Percentiles rank a stretch among this genome's conserved stretches.
Conservation (phyloP, 495 filamentous ascomycete genomes). For the Podospora australis region DNA sequence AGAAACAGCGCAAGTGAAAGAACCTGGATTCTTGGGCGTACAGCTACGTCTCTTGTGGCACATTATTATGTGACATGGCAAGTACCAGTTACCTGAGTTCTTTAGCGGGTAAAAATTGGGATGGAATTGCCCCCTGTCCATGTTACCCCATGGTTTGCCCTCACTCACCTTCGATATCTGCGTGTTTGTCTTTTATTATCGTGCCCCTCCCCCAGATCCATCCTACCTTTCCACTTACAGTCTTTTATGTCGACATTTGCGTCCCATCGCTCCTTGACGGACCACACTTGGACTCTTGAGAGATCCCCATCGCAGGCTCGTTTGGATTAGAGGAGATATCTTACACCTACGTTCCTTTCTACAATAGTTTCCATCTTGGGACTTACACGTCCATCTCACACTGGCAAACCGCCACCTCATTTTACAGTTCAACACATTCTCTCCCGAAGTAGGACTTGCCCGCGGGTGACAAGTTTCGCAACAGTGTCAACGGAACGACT, state of each 20-base stretch:
- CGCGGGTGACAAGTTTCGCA: no score
- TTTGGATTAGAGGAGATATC: slow-evolving; percentile 16
- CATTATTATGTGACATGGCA: neutral
- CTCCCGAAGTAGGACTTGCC: no score
- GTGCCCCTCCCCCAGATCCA: slow-evolving; percentile 5
- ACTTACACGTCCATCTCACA: neutral
- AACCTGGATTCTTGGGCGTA: no score
- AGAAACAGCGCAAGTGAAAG: neutral
- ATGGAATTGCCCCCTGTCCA: neutral
- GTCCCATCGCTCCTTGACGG: slow-evolving; percentile 21
- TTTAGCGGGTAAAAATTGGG: neutral
- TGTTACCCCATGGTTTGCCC: neutral
- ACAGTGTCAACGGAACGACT: no score
- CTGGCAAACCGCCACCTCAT: neutral
- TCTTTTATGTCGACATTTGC: slow-evolving; percentile 11
- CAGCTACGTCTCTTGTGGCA: neutral
- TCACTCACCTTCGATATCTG: neutral
- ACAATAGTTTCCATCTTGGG: neutral
- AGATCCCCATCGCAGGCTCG: slow-evolving; percentile 19
- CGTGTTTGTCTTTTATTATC: slow-evolving; percentile 8
- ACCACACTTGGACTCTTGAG: slow-evolving; percentile 16
- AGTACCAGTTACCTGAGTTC: neutral
- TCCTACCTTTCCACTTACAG: slow-evolving; percentile 11
- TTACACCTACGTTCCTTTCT: slow-evolving; percentile 20
- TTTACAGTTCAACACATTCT: neutral